phyloP scores from a whole-genome alignment of 1,284 basidiomycete species.

The Agaricales sp. region DNA sequence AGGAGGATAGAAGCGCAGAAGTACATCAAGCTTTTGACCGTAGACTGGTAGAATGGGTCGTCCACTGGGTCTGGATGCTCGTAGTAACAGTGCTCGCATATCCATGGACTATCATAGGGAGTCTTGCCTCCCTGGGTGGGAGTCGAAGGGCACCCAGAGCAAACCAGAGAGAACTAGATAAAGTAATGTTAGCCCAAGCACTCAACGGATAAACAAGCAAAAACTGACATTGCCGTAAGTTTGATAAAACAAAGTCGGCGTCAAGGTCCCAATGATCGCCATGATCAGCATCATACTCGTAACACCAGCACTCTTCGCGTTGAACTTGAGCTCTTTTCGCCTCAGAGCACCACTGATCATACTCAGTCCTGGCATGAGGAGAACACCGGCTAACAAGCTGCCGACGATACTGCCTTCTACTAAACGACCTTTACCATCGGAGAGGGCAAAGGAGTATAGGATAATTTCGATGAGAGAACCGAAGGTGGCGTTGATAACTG shows the following conservation, averaged over 20 bases:
- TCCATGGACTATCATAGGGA: conserved; percentile 51
- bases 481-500: conserved; percentile 99
- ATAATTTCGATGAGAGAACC: conserved; percentile 98
- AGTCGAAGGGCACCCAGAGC: conserved; percentile 77
- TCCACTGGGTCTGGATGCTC: conserved; percentile 86
- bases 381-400: conserved; percentile 86
- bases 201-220: background rate
- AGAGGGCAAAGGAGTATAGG: conserved; percentile 85
- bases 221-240: conserved; percentile 87
- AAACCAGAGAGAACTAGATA: conserved; percentile 87
- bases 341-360: conserved; percentile 94
- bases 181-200: conserved; percentile 10
- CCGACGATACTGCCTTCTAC: conserved; percentile 98
- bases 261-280: conserved; percentile 96
- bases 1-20: conserved; percentile 86
- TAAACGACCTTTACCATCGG: conserved; percentile 82
- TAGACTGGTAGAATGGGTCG: conserved; percentile 95
- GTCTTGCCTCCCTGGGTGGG: conserved; percentile 14
- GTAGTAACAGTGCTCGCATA: conserved; percentile 90
- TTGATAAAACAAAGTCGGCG: conserved; percentile 97
- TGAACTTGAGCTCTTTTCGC: conserved; percentile 96
- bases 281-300: conserved; percentile 99
- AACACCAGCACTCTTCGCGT: conserved; percentile 95
- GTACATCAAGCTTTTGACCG: conserved; percentile 91
- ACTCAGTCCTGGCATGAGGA: conserved; percentile 94